A percentile compares a stretch with the other conserved stretches of the same genome.
phyloP scores from a whole-genome alignment of 495 filamentous ascomycete species.

The Neurospora sp. region DNA sequence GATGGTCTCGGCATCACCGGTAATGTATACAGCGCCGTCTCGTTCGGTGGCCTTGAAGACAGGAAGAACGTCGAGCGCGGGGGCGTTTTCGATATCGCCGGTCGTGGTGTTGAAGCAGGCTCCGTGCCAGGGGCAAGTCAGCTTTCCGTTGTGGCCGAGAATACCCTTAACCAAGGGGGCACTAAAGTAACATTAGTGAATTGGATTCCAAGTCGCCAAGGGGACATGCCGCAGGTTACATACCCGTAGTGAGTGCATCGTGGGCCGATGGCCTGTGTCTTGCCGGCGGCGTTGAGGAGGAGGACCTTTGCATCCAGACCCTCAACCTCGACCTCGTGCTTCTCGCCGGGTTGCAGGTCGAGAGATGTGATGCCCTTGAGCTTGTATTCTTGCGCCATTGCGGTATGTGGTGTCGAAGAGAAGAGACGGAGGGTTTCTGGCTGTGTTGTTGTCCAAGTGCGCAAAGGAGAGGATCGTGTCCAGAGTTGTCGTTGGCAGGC shows the following conservation, averaged over 20 bases:
- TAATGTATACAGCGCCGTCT: conserved; percentile 75
- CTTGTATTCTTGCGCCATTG: conserved; percentile 65
- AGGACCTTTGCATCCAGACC: conserved; percentile 82
- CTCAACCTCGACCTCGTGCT: conserved; percentile 82
- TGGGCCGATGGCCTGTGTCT: conserved; percentile 68
- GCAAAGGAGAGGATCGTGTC: neutral
- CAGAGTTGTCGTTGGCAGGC: neutral
- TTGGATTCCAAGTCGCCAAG: neutral
- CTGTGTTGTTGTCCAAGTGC: neutral
- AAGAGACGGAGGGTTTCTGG: neutral
- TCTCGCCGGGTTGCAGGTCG: conserved; percentile 65
- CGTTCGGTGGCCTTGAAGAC: conserved; percentile 73
- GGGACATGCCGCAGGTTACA: neutral
- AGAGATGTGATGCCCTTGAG: conserved; percentile 69
- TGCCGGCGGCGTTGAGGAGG: conserved; percentile 62
- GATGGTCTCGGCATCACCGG: conserved; percentile 67
- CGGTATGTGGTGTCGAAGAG: neutral
- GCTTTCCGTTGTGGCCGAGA: conserved; percentile 65
- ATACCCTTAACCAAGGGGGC: conserved; percentile 81
- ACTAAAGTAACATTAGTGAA: neutral
- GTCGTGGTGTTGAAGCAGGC: conserved; percentile 84
- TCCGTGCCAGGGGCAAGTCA: conserved; percentile 95
- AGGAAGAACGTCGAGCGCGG: conserved; percentile 70
- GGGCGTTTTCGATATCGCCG: conserved; percentile 93
- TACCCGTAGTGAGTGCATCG: conserved; percentile 83